A percentile compares a stretch with the other conserved stretches of the same genome.
Evolutionary conservation across 2,329 filamentous ascomycete species (phyloP).

Genomic region (Corniculantispora saksenae): DNA sequence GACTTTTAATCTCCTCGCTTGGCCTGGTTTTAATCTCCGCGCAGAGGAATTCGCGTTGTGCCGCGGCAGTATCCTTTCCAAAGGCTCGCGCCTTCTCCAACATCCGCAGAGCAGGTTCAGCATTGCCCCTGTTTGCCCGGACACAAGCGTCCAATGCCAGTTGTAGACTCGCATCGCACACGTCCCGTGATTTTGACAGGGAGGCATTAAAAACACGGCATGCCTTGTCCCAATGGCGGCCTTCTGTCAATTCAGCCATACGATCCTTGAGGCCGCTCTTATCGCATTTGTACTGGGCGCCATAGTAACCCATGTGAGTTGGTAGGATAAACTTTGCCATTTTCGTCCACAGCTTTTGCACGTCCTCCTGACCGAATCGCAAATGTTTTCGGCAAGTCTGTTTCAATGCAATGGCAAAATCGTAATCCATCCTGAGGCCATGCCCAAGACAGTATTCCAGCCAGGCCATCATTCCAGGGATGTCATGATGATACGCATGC

Average conservation of each 20-base stretch:
- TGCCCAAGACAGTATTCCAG: constrained; percentile 33
- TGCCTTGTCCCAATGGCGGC: background rate
- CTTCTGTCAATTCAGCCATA: background rate
- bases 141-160: background rate
- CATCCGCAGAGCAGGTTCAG: background rate
- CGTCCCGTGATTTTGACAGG: background rate
- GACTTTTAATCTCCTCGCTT: background rate
- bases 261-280: background rate
- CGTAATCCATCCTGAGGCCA: constrained; percentile 32
- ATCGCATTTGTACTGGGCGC: background rate
- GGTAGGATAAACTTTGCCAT: background rate
- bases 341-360: background rate
- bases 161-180: background rate
- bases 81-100: background rate
- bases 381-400: constrained; percentile 13
- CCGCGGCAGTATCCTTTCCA: background rate
- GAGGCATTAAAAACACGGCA: constrained; percentile 8
- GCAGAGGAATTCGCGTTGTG: background rate
- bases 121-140: background rate
- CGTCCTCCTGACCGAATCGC: constrained; percentile 3
- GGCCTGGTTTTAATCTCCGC: background rate
- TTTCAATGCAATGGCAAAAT: constrained; percentile 30
- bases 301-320: background rate
- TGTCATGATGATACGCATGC: constrained; percentile 32
- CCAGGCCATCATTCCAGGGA: constrained; percentile 32